These are phyloP conservation scores for Dichotomopilus funicola DNA, from an alignment of 2,329 filamentous ascomycete genomes.

Conservation along the genomic window DNA sequence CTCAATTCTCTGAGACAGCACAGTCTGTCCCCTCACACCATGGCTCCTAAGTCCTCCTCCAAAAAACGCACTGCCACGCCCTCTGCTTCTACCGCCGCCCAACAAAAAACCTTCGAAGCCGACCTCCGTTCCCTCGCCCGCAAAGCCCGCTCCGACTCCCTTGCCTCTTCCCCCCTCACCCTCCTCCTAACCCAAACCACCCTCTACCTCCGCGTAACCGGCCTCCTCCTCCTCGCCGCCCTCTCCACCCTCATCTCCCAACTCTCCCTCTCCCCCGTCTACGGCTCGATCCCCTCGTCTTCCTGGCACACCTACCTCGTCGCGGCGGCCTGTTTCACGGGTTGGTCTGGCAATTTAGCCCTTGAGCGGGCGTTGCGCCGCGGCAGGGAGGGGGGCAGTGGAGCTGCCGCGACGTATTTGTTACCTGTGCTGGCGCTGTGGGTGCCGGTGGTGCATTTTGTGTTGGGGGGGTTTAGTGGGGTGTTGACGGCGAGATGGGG, in stretches of 20 bases:
- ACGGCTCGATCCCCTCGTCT: constrained; percentile 73
- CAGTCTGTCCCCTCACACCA: constrained; percentile 22
- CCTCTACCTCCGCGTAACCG: constrained; percentile 36
- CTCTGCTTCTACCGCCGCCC: constrained; percentile 37
- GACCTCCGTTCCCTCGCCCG: constrained; percentile 47
- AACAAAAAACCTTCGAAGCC: constrained; percentile 41
- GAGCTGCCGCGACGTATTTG: constrained; percentile 35
- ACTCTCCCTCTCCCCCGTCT: constrained; percentile 75
- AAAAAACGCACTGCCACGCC: constrained; percentile 16
- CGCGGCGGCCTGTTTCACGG: constrained; percentile 60
- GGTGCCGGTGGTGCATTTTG: constrained; percentile 66
- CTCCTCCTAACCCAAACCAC: constrained; percentile 32
- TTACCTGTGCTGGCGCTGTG: constrained; percentile 70
- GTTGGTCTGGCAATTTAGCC: constrained; percentile 62
- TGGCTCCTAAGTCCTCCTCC: constrained; percentile 22
- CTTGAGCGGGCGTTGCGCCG: constrained; percentile 44
- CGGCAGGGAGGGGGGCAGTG: constrained; percentile 32
- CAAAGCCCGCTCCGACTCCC: constrained; percentile 35
- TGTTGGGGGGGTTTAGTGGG: constrained; percentile 61
- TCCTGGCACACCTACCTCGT: constrained; percentile 64
- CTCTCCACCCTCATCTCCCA: constrained; percentile 65
- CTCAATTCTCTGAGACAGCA: constrained; percentile 1
- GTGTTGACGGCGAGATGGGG: constrained; percentile 63
- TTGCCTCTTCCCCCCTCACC: constrained; percentile 29
- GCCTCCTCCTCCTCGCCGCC: constrained; percentile 52